Base-by-base conservation (phyloP, 495 filamentous ascomycete species). In the Aspergillus haitiensis region DNA sequence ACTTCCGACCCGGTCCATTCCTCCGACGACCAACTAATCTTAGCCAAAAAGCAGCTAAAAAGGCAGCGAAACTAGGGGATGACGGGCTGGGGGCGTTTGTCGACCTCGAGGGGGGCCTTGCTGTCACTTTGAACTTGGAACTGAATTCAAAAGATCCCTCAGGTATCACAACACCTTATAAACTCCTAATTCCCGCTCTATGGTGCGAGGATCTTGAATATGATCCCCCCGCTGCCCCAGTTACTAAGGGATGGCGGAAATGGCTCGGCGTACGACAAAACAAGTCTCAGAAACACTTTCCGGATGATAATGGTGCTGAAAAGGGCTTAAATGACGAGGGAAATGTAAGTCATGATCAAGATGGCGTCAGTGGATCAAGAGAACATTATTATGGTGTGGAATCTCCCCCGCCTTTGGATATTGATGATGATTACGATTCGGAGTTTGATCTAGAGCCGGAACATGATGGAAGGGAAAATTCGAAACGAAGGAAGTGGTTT, bases 91-190 rank as follows among this genome's bases (percentile, higher is more conserved):
- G 67, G 40, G 60, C 69, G 49, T 68, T 71, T 27, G 75, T 93
- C 64, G 82, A 95, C 62, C 78, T 96, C 0, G 78, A 90, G 61
- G 86, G 86, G 44, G 92, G 91, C 3, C 77, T 98, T 21, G 91
- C 96, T 52, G 85, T 98, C 32, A 86, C 82, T 9, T 71, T 98
- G 32, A 93, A 95, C 64, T 83, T 94, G 64, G 94, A 98, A 75
- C 83, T 97, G 62, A 89, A 85, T 63, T 84, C 88, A 32, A 82
- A 83, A 58, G 91, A 98, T 65, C 94, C 95, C 0, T 82, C 87
- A 0, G 95, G 94, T n/a, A 88, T 88, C 63, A 98, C 94, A 3
- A 82, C 84, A 46, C 88, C 91, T 34, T 98, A 98, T 70, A 81
- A 92, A 18, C 71, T 98, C 27, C 82, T 97, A 0, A 87, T 98